Evolutionary conservation across 805 yeast genomes (phyloP).

Genomic region (Lipomyces spencermartinsiae): DNA sequence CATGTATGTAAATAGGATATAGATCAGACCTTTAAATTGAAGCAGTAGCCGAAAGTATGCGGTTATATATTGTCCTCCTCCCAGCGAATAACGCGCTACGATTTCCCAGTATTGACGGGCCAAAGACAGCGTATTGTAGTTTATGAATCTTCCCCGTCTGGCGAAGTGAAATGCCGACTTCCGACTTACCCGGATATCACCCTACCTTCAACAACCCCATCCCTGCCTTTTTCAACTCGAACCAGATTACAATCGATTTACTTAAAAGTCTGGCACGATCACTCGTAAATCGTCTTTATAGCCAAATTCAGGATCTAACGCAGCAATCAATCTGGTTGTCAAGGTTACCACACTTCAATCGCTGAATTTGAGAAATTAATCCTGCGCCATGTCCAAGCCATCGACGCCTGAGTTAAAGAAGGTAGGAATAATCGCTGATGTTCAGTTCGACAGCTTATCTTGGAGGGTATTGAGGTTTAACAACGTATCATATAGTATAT

Average conservation of each 20-base stretch:
- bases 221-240: too few species aligned
- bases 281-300: not conserved
- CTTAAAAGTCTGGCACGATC: not conserved
- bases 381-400: slow-evolving; percentile 36
- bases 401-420: slow-evolving; percentile 39
- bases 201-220: not conserved
- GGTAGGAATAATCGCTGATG: slow-evolving; percentile 17
- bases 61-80: not conserved
- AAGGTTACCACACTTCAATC: not conserved
- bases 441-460: not conserved
- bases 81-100: not conserved
- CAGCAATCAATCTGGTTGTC: not conserved
- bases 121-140: too few species aligned
- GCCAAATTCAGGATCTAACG: not conserved
- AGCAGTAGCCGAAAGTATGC: not conserved
- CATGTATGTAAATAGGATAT: not conserved
- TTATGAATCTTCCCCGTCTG: too few species aligned
- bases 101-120: too few species aligned
- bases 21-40: not conserved
- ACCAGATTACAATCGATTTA: not conserved
- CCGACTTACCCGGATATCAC: slow-evolving; percentile 1
- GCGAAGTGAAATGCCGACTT: too few species aligned
- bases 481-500: slow-evolving; percentile 60
- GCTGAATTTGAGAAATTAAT: not conserved
- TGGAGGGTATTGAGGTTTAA: not conserved